Percentiles rank a stretch among this genome's conserved stretches.
phyloP scores from a whole-genome alignment of 179 eudicot genomes.

The Beta macrorhiza region DNA sequence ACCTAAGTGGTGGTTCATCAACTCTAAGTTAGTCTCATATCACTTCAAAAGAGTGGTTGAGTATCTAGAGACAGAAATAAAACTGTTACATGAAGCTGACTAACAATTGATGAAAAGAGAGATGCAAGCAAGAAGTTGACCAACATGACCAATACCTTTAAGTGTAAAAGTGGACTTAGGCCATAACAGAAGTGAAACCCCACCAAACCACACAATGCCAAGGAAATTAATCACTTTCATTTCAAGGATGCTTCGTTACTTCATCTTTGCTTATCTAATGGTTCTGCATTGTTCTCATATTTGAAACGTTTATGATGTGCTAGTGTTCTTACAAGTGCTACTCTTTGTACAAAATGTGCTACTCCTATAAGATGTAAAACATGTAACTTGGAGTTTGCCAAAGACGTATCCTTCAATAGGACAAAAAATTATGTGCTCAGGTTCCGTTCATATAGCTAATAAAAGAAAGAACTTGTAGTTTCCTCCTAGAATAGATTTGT shows the following conservation, averaged over 20 bases:
- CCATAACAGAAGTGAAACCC: background rate
- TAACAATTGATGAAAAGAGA: background rate
- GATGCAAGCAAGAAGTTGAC: background rate
- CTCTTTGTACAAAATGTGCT: background rate
- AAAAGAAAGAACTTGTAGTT: no score
- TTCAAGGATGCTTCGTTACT: background rate
- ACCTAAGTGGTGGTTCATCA: background rate
- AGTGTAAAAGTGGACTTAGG: background rate
- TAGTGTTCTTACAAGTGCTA: background rate
- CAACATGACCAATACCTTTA: background rate
- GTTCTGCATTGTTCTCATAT: background rate
- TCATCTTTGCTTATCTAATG: background rate
- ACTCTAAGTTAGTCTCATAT: background rate
- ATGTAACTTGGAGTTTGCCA: background rate
- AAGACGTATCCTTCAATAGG: background rate
- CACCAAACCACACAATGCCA: background rate
- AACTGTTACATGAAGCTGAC: background rate
- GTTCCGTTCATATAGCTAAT: no score
- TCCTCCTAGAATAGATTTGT: no score
- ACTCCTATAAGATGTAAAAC: background rate
- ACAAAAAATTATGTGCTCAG: no score
- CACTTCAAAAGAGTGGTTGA: background rate
- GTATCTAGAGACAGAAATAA: background rate
- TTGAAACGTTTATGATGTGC: background rate
- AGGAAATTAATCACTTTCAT: background rate